Conservation (phyloP, 176 grass and related monocot species). For the Calamus simplicifolius region DNA sequence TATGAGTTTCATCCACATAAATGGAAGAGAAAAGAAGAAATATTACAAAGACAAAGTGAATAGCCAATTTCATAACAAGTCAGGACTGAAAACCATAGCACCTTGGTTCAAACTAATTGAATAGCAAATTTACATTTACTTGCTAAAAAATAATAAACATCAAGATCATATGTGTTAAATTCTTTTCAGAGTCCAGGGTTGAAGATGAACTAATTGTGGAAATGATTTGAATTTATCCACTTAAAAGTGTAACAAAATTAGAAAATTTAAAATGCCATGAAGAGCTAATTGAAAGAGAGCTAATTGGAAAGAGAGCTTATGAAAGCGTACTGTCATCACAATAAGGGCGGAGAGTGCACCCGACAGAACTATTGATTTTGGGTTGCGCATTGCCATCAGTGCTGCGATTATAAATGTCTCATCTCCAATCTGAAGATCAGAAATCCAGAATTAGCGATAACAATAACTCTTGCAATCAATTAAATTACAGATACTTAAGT, state of each 20-base stretch:
- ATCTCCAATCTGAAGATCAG: constrained; percentile 54
- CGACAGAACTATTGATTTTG: constrained; percentile 83
- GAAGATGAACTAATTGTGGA: too few species aligned
- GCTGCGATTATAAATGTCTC: constrained; percentile 98
- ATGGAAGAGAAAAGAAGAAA: constrained; percentile 6
- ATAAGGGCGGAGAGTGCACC: constrained; percentile 71
- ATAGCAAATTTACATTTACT: too few species aligned
- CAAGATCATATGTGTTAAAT: too few species aligned
- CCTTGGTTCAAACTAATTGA: too few species aligned
- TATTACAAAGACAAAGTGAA: background rate
- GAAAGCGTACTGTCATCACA: constrained; percentile 65
- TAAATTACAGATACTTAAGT: background rate
- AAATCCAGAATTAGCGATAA: background rate
- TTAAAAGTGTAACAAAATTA: too few species aligned
- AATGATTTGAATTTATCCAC: too few species aligned
- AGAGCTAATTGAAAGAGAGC: background rate
- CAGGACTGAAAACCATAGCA: too few species aligned
- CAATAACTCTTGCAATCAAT: background rate
- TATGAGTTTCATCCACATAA: background rate
- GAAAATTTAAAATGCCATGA: background rate
- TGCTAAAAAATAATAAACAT: too few species aligned
- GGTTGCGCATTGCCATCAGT: constrained; percentile 96
- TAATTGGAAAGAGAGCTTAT: background rate
- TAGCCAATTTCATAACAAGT: too few species aligned
- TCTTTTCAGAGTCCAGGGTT: too few species aligned